phyloP scores from a whole-genome alignment of 768 basidiomycete genomes.

The Rhodotorula paludigena region DNA sequence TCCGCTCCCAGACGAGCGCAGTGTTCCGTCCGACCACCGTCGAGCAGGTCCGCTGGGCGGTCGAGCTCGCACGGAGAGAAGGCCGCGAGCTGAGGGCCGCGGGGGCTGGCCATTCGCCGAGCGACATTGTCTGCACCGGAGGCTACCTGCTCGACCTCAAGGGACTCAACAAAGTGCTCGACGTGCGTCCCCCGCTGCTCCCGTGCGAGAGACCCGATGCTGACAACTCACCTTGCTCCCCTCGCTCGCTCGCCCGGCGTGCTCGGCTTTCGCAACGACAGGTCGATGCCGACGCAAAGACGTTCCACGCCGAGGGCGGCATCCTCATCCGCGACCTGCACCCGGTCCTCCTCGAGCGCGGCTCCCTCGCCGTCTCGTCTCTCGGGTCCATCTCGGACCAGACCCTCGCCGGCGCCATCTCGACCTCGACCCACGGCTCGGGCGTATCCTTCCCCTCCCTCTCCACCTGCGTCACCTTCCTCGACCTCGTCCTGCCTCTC shows the following conservation, averaged over 20 bases:
- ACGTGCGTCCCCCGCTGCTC: slow-evolving; percentile 56
- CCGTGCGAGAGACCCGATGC: not conserved
- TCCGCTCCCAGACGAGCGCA: slow-evolving; percentile 61
- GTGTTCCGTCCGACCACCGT: slow-evolving; percentile 71
- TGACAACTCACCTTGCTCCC: not conserved
- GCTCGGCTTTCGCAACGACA: too few relatives aligned
- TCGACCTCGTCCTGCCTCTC: slow-evolving; percentile 66
- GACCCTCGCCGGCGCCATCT: slow-evolving; percentile 82
- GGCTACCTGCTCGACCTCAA: slow-evolving; percentile 69
- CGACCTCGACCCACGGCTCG: slow-evolving; percentile 92
- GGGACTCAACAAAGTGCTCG: slow-evolving; percentile 64
- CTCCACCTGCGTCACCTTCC: slow-evolving; percentile 69
- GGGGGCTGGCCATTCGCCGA: slow-evolving; percentile 88
- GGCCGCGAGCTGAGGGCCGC: slow-evolving; percentile 68
- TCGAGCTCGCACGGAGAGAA: slow-evolving; percentile 75
- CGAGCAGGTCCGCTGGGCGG: slow-evolving; percentile 64
- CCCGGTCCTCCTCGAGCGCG: slow-evolving; percentile 52
- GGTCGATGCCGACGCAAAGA: slow-evolving; percentile 65
- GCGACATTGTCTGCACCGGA: slow-evolving; percentile 80
- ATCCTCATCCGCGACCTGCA: slow-evolving; percentile 48
- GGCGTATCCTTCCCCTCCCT: slow-evolving; percentile 74
- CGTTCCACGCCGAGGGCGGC: slow-evolving; percentile 69
- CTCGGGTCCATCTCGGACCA: slow-evolving; percentile 96
- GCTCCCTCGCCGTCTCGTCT: slow-evolving; percentile 79
- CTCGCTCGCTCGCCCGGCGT: too few relatives aligned